phyloP scores from a whole-genome alignment of 2,329 filamentous ascomycete species.

The Daldinia sp. region DNA sequence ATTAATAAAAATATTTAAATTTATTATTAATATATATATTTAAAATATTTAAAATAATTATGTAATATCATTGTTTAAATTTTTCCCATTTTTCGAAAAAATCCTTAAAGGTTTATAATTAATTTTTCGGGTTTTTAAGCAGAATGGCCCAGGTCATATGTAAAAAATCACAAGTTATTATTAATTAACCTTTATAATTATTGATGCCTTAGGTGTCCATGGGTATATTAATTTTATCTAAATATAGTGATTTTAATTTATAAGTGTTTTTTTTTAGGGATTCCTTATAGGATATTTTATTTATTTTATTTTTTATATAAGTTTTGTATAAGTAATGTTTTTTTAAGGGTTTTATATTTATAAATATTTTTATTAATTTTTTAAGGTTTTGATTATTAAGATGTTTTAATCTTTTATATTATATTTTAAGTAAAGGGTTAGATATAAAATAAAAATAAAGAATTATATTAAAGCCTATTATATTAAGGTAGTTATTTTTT shows the following conservation, averaged over 20 bases:
- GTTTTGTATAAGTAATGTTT: background rate
- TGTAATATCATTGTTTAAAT: background rate
- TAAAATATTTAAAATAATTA: conserved; percentile 8
- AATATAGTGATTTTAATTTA: background rate
- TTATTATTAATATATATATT: background rate
- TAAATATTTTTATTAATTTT: conserved; percentile 8
- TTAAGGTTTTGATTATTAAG: background rate
- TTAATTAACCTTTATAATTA: background rate
- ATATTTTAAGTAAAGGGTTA: background rate
- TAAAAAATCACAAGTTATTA: background rate
- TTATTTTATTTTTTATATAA: conserved; percentile 10
- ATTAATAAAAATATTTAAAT: conserved; percentile 9
- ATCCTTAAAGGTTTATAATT: background rate
- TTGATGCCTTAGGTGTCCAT: background rate
- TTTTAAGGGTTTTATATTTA: background rate
- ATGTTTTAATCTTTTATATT: background rate
- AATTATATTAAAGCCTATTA: conserved; percentile 1
- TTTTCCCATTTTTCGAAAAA: conserved; percentile 2
- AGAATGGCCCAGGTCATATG: background rate
- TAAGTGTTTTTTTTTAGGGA: background rate
- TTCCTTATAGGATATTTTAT: background rate
- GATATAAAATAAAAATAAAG: conserved; percentile 4
- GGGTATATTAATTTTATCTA: background rate
- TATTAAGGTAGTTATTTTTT: conserved; percentile 9
- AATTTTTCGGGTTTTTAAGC: background rate